Evolutionary conservation across 2,329 filamentous ascomycete genomes (phyloP).

Genomic region (Zarea fungicola): DNA sequence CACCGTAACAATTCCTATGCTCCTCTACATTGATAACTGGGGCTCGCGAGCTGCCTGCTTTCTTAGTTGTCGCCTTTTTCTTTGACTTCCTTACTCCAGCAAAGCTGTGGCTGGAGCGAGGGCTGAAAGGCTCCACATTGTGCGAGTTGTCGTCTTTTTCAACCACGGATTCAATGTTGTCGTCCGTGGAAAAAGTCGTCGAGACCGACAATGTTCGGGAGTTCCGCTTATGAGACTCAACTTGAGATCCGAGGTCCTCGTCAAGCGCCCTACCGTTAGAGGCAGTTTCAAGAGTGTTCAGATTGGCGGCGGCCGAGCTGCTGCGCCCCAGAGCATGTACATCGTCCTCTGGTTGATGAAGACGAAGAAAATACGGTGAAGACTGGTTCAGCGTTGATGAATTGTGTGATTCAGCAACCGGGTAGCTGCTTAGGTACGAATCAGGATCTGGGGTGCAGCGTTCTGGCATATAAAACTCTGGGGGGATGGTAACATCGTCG

Average conservation of each 20-base stretch:
- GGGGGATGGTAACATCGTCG: constrained; percentile 31
- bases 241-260: not conserved
- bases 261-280: constrained; percentile 3
- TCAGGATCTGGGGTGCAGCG: constrained; percentile 32
- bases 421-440: constrained; percentile 32
- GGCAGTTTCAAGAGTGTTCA: not conserved
- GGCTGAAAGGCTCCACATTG: not conserved
- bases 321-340: constrained; percentile 23
- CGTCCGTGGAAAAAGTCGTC: not conserved
- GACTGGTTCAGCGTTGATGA: constrained; percentile 16
- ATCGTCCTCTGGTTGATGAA: constrained; percentile 23
- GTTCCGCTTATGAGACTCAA: not conserved
- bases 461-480: constrained; percentile 34
- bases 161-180: not conserved
- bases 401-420: constrained; percentile 28
- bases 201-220: not conserved
- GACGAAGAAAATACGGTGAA: constrained; percentile 25
- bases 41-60: not conserved
- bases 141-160: not conserved
- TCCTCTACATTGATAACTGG: constrained; percentile 23
- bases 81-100: not conserved
- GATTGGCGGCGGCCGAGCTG: constrained; percentile 8
- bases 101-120: not conserved
- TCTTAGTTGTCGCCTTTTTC: constrained; percentile 3
- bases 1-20: constrained; percentile 30